Evolutionary conservation across 495 filamentous ascomycete genomes (phyloP), one percentile per base, ranked within the genome.

Genomic region (Chlorociboria aeruginascens): DNA sequence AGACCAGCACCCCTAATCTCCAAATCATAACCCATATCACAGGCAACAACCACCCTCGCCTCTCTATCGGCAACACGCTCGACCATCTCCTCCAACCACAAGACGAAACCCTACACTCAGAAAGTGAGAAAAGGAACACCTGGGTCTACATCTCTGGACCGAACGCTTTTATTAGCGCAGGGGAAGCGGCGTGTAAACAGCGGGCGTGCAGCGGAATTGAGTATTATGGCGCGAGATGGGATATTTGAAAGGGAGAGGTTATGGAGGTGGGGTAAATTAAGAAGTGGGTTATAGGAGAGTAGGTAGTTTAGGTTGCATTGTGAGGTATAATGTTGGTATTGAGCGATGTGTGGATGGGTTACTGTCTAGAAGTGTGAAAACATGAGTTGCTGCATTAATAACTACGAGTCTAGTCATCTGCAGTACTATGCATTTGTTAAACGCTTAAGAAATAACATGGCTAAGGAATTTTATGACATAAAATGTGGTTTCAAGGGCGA

Each of bases 141-240:
- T 48, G 45, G 61, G 57, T 55, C 7, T 63, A 63, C 53, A 45
- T 63, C 16, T 56, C 51, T 32, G 61, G 61, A 11, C 60, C 61
- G 1, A 54, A 56, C 31, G 25, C 51, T 10, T 63, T 63, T 36
- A 56, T 63, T 25, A 48, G 46, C 17, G 42, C n/a, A 0, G 61
- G 54, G 20, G 55, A 62, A 40, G 45, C 43, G 17, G 60, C 54
- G 7, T 62, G 60, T 41, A 52, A 51, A 46, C 29, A 20, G 29
- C 8, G 43, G 11, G 4, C 6, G 7, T 20, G 17, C 12, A 30
- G 3, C 45, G 53, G 38, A 11, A 51, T 63, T 30, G 61, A 60
- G 10, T 60, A 43, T 16, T 62, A 52, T 52, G 57, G 54, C 14
- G 61, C 60, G 3, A 49, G 32, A 30, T 49, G 46, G 46, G 38